phyloP scores from a whole-genome alignment of 345 rosid genomes.

The Linum tenue region DNA sequence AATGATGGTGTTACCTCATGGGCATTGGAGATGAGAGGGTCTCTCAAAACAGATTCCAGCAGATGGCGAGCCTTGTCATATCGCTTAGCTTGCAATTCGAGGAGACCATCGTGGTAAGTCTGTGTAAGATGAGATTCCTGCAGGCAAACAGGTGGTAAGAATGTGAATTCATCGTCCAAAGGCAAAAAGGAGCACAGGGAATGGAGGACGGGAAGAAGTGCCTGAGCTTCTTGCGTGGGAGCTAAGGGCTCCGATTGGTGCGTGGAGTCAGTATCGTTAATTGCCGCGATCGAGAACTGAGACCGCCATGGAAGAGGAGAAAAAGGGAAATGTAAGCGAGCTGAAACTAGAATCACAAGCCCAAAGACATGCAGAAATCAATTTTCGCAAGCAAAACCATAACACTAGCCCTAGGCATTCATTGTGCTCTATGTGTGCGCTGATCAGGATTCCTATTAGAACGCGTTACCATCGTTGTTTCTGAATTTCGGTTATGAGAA shows the following conservation, averaged over 20 bases:
- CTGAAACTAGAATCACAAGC: conserved; percentile 8
- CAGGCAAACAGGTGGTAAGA: conserved; percentile 3
- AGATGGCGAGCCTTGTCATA: conserved; percentile 67
- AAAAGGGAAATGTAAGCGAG: background rate
- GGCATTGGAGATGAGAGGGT: conserved; percentile 66
- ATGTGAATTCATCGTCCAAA: background rate
- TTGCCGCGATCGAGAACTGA: conserved; percentile 93
- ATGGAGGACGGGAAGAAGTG: conserved; percentile 3
- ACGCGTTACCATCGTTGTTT: background rate
- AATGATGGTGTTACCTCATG: conserved; percentile 24
- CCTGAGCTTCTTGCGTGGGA: conserved; percentile 99
- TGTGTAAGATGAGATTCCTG: conserved; percentile 95
- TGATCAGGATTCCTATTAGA: background rate
- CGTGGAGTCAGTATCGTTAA: conserved; percentile 74
- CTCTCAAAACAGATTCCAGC: conserved; percentile 68
- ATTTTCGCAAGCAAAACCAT: background rate
- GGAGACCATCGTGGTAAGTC: conserved; percentile 83
- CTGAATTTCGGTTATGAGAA: background rate
- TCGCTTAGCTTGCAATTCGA: conserved; percentile 79
- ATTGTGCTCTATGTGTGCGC: background rate
- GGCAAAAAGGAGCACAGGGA: conserved; percentile 2
- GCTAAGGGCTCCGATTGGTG: conserved; percentile 96
- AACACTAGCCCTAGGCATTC: background rate
- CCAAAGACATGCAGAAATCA: background rate
- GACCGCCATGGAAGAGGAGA: background rate